Conservation (phyloP, 2,329 filamentous ascomycete genomes). For the Volutella citrinella region DNA sequence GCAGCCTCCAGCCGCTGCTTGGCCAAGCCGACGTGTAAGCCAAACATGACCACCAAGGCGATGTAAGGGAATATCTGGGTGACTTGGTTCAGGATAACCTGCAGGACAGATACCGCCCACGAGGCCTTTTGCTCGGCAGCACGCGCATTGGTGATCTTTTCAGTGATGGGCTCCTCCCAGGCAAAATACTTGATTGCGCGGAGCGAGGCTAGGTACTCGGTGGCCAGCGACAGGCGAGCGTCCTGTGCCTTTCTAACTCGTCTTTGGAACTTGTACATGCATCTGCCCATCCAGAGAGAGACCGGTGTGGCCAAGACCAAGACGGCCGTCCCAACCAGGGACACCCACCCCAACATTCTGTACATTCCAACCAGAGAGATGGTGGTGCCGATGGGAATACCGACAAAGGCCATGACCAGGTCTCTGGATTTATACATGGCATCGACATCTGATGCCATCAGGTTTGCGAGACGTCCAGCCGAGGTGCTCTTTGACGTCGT, state of each 20-base stretch:
- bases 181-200: constrained; percentile 60
- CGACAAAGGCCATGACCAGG: constrained; percentile 43
- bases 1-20: constrained; percentile 49
- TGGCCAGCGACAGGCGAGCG: constrained; percentile 53
- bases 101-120: constrained; percentile 51
- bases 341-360: constrained; percentile 53
- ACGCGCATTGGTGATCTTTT: constrained; percentile 49
- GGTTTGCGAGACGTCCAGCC: constrained; percentile 50
- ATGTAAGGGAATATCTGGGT: constrained; percentile 51
- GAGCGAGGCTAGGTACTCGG: constrained; percentile 57
- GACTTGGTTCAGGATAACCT: constrained; percentile 44
- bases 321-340: constrained; percentile 48
- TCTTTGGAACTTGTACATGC: constrained; percentile 48
- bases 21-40: constrained; percentile 46
- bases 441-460: constrained; percentile 59
- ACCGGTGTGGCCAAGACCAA: constrained; percentile 48
- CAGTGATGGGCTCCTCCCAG: constrained; percentile 53
- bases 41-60: constrained; percentile 53
- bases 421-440: constrained; percentile 52
- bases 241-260: constrained; percentile 55
- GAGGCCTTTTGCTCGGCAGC: constrained; percentile 50
- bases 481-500: constrained; percentile 37
- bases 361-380: constrained; percentile 52
- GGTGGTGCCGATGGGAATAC: constrained; percentile 44
- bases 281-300: constrained; percentile 45